Percentiles rank a stretch among this genome's conserved stretches.
These are phyloP conservation scores for Diplocarpon mali DNA, from an alignment of 2,329 filamentous ascomycete genomes.

Conservation along the genomic window DNA sequence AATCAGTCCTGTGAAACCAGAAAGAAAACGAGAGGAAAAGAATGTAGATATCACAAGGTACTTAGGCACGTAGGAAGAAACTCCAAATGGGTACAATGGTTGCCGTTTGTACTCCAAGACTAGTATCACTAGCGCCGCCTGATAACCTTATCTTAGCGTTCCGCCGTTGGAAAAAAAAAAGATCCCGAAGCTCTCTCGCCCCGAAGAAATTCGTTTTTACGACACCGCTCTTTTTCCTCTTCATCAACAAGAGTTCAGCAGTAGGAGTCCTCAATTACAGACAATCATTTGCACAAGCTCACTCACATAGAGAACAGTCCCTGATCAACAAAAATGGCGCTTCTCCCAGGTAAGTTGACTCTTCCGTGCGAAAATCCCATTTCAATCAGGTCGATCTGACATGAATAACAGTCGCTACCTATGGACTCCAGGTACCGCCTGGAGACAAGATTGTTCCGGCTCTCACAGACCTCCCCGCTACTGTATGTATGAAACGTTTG, in stretches of 20 bases:
- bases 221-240: constrained; percentile 1
- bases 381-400: constrained; percentile 27
- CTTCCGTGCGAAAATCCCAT: background rate
- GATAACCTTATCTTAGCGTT: constrained; percentile 21
- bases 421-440: constrained; percentile 82
- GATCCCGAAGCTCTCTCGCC: constrained; percentile 12
- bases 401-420: constrained; percentile 56
- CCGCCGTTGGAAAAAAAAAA: constrained; percentile 17
- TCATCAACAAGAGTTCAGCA: too few species aligned
- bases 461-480: constrained; percentile 66
- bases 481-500: constrained; percentile 46
- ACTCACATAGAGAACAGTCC: background rate
- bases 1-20: too few species aligned
- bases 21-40: too few species aligned
- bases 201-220: constrained; percentile 7
- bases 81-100: too few species aligned
- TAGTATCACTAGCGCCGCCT: background rate
- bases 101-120: background rate
- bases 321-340: constrained; percentile 37
- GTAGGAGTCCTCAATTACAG: too few species aligned
- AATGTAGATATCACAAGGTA: too few species aligned
- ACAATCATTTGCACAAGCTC: too few species aligned
- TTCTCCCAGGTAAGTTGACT: constrained; percentile 33
- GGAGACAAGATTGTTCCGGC: constrained; percentile 76
- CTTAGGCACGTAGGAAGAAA: too few species aligned